phyloP scores from a whole-genome alignment of 1,139 yeast species.

The Lodderomyces theae region DNA sequence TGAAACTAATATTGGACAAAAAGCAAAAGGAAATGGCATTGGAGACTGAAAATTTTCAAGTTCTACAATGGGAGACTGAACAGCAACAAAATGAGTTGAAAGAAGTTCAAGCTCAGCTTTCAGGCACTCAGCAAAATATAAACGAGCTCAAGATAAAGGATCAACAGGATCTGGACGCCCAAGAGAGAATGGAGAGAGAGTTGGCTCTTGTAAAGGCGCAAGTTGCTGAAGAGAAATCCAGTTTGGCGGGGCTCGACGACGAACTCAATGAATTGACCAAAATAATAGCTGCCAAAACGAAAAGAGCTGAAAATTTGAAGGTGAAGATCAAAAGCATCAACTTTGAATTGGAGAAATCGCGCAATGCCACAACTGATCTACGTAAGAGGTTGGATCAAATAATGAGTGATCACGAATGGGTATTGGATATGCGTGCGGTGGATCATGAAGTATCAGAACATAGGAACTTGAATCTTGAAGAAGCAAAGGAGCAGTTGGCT shows the following conservation, averaged over 20 bases:
- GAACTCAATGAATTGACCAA: slow-evolving; percentile 67
- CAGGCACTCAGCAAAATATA: slow-evolving; percentile 30
- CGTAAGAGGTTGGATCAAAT: slow-evolving; percentile 48
- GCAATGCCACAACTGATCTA: slow-evolving; percentile 40
- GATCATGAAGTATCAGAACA: slow-evolving; percentile 54
- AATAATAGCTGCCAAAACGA: slow-evolving; percentile 52
- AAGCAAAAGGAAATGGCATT: slow-evolving; percentile 45
- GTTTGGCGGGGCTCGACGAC: slow-evolving; percentile 68
- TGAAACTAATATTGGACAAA: slow-evolving; percentile 35
- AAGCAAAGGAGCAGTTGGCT: slow-evolving; percentile 56
- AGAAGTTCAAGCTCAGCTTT: slow-evolving; percentile 41
- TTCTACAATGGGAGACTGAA: slow-evolving; percentile 68
- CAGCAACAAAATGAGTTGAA: slow-evolving; percentile 60
- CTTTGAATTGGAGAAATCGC: slow-evolving; percentile 64
- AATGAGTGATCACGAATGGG: slow-evolving; percentile 66
- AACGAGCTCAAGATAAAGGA: slow-evolving; percentile 40
- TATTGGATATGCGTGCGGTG: slow-evolving; percentile 59
- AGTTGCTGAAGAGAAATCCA: slow-evolving; percentile 62
- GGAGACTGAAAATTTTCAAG: slow-evolving; percentile 57
- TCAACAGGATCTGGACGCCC: slow-evolving; percentile 22
- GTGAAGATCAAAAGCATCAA: slow-evolving; percentile 56
- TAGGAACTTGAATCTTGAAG: slow-evolving; percentile 61
- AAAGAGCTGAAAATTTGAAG: slow-evolving; percentile 48
- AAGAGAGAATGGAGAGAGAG: slow-evolving; percentile 26
- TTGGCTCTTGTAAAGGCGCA: slow-evolving; percentile 38